These are phyloP conservation scores for Vicia sativa DNA, from an alignment of 306 rosid genomes.

Conservation along the genomic window DNA sequence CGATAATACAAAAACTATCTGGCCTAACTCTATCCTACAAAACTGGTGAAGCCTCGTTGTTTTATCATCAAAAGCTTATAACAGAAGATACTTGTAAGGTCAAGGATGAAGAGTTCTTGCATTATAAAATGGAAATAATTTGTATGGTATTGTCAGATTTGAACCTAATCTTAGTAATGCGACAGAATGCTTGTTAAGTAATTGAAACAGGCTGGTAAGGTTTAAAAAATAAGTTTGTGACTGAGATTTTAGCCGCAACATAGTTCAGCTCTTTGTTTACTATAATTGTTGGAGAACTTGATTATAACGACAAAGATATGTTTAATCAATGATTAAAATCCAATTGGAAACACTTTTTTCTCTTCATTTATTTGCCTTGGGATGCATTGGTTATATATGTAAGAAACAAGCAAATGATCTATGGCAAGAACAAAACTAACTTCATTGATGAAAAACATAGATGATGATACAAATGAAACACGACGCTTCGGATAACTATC, in stretches of 20 bases:
- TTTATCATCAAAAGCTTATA: no score
- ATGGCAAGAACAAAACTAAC: constrained; percentile 22
- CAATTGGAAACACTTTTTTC: background rate
- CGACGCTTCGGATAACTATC: constrained; percentile 16
- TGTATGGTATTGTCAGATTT: no score
- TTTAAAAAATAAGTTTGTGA: no score
- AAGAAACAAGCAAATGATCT: constrained; percentile 27
- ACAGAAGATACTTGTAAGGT: no score
- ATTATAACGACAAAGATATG: background rate
- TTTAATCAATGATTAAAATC: background rate
- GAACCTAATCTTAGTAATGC: no score
- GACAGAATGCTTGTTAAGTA: no score
- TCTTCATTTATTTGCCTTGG: background rate
- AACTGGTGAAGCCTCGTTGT: no score
- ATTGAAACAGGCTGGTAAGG: no score
- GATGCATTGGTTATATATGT: background rate
- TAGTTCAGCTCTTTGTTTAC: background rate
- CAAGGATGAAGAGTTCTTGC: no score
- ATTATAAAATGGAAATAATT: no score
- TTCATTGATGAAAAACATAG: constrained; percentile 41
- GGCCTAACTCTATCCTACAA: background rate
- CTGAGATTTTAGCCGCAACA: no score
- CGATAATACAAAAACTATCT: no score
- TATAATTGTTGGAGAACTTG: constrained; percentile 13
- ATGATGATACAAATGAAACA: constrained; percentile 34